Evolutionary conservation across 2,329 filamentous ascomycete species (phyloP), one percentile per base, ranked within the genome.

Genomic region (Colletotrichum incanum): DNA sequence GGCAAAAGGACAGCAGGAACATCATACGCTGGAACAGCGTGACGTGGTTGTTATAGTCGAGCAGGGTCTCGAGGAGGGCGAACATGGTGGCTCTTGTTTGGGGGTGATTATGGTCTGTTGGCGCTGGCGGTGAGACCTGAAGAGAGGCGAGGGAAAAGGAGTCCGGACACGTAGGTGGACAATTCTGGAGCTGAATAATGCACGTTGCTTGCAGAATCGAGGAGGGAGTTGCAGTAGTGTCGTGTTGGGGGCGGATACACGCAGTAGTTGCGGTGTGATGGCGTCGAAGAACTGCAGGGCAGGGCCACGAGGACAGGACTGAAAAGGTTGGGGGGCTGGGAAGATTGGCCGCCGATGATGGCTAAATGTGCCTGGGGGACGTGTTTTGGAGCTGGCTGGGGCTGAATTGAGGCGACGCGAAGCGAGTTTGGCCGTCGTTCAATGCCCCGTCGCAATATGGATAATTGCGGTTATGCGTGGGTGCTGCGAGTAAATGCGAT

Each of bases 11-110:
- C 61, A 73, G 71, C 45, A 77, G 64, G 31, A 74, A 50, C 58
- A 73, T 54, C 65, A 77, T 71, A 20, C 75, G 75, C n/a, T 76
- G 74, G 55, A 75, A 60, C 8, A 67, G 68, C 39, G 65, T 63
- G 49, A 72, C 60, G 56, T 74, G 69, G 50, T 50, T 64, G 58
- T 72, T 68, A 61, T 65, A 73, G 64, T 71, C 71, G 47, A 70
- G 68, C 61, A 73, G 71, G 43, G 49, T 20, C 1, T 59, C 45
- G 12, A 73, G 31, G 43, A 73, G 64, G 60, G 61, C 43, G 23
- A 49, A 26, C 71, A 73, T 73, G 23, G 39, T 62, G 64, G 26
- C n/a, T 23, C 23, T 34, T 26, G 23, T 23, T 47, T 47, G 31
- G 23, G 11, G 16, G 31, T 23, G 52, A 31, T 20, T 18, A 31